Evolutionary conservation across 768 basidiomycete genomes (phyloP), one percentile per base, ranked within the genome.

Genomic region (Suillus variegatus): DNA sequence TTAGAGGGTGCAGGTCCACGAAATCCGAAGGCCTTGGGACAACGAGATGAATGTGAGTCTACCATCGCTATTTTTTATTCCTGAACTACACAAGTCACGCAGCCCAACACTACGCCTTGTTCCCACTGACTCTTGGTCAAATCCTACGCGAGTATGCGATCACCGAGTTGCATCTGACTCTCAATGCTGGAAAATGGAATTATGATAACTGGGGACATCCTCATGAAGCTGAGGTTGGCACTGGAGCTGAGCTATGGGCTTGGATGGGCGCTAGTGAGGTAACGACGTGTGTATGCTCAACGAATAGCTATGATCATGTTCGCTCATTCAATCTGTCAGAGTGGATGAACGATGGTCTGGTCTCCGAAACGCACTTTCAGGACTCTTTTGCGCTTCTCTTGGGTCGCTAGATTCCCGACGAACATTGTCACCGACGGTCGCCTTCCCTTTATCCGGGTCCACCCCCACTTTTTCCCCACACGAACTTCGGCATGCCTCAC

Each of bases 151-250:
- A 91, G 75, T 92, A 96, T 74, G 88, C 90, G 1, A 87, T 97
- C 28, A 89, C 94, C 0, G 94, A 97, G 68, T 82, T 99, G 25
- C 93, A 96, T 71, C 85, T 99, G 8, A 89, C 91, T 12, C 82
- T 99, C 46, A 97, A 96, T 63, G 89, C 95, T 14, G 97, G 97
- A 22, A 91, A 89, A 70, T 98, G 97, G 97, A 85, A 92, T 73
- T 94, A 94, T 68, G 85, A 87, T 51, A 79, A 84, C 32, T 96
- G 94, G 92, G 93, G 92, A 1, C 86, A 89, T 68, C 94, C 95
- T 0, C 84, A 88, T 36, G 90, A 92, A 67, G 78, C 84, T 6
- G 88, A 87, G 4, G 91, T 95, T 1, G 91, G 91, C 3, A 88
- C 91, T 0, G 96, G 96, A 3, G 96, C 93, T 9, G 93, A 96